A percentile compares a stretch with the other conserved stretches of the same genome.
These are phyloP conservation scores for Candida maltosa DNA, from an alignment of 805 yeast genomes.

Conservation along the genomic window DNA sequence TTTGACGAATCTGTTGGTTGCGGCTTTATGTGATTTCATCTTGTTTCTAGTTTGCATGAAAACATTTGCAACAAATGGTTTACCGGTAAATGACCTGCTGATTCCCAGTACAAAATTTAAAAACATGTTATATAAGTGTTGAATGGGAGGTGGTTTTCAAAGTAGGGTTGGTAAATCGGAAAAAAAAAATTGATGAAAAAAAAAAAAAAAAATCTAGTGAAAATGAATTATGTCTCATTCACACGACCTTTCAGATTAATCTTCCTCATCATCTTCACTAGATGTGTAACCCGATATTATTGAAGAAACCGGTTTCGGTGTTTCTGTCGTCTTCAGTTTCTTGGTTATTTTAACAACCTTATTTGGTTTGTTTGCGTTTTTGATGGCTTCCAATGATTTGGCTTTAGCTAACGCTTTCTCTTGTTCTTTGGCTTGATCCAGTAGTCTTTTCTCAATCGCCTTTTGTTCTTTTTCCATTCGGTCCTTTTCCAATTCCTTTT, in stretches of 20 bases:
- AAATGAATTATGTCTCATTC: too few relatives aligned
- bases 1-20: slow-evolving; percentile 82
- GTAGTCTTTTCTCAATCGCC: slow-evolving; percentile 15
- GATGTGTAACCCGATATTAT: slow-evolving; percentile 9
- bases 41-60: slow-evolving; percentile 39
- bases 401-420: too few relatives aligned
- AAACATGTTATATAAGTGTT: too few relatives aligned
- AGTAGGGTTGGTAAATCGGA: background rate
- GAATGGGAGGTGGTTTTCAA: background rate
- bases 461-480: slow-evolving; percentile 18
- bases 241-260: too few relatives aligned
- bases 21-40: slow-evolving; percentile 81
- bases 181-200: background rate
- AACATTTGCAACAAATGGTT: slow-evolving; percentile 17
- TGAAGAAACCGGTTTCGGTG: too few relatives aligned
- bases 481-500: slow-evolving; percentile 16
- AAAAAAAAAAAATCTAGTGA: too few relatives aligned
- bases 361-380: too few relatives aligned
- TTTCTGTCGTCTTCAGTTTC: too few relatives aligned
- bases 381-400: too few relatives aligned
- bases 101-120: slow-evolving; percentile 7
- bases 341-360: slow-evolving; percentile 1
- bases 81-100: slow-evolving; percentile 11
- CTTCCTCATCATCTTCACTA: slow-evolving; percentile 9
- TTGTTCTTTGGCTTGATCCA: slow-evolving; percentile 6